Conservation (phyloP, 164 flowering plant genomes). For the Sextonia rubra region DNA sequence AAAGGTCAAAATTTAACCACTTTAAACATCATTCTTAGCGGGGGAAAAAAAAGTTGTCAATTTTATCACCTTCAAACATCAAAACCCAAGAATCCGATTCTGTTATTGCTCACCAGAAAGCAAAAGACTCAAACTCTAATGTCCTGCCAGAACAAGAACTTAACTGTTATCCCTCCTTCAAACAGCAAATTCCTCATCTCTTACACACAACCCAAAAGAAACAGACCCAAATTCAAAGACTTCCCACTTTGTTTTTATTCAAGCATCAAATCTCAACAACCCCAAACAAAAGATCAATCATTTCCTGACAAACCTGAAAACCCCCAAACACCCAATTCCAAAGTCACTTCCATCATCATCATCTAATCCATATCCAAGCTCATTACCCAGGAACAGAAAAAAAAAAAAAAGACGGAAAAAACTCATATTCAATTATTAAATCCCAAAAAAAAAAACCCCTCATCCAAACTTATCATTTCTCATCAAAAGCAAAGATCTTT, state of each 20-base stretch:
- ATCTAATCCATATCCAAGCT: neutral
- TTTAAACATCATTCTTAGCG: neutral
- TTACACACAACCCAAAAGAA: neutral
- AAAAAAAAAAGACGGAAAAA: neutral
- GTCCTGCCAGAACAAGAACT: neutral
- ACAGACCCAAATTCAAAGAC: neutral
- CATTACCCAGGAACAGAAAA: neutral
- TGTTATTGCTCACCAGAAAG: no score
- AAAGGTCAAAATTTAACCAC: neutral
- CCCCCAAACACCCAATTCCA: constrained; percentile 6
- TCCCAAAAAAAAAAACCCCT: neutral
- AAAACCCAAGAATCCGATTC: neutral
- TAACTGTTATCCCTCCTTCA: neutral
- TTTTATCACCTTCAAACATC: neutral
- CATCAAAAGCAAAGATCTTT: neutral
- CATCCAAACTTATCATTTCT: neutral
- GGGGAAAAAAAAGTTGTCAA: neutral
- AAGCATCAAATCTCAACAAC: neutral
- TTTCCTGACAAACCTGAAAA: neutral
- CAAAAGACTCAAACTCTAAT: neutral
- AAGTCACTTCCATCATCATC: neutral
- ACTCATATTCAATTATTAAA: neutral
- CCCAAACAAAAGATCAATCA: neutral
- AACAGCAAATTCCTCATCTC: neutral
- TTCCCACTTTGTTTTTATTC: neutral